Evolutionary conservation across 1,284 basidiomycete genomes (phyloP).

Genomic region (Ustilago tritici): DNA sequence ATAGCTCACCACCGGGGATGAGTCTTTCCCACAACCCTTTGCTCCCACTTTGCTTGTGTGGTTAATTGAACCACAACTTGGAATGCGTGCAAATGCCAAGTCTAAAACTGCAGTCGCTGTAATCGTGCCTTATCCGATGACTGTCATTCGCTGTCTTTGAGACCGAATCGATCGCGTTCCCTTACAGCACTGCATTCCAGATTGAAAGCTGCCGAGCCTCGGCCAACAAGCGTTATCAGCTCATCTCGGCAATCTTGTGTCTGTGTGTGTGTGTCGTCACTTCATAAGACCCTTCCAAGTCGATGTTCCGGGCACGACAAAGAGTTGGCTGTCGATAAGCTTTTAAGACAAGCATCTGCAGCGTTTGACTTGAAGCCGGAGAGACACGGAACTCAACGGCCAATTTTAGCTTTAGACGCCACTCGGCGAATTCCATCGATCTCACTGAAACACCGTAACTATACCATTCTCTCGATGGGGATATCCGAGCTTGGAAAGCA

Average conservation of each 20-base stretch:
- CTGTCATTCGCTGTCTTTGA: conserved; percentile 1
- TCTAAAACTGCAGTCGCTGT: background rate
- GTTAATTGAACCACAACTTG: background rate
- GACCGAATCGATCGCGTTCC: background rate
- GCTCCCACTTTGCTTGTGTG: conserved; percentile 3
- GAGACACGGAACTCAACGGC: background rate
- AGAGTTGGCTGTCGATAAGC: background rate
- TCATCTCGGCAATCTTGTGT: background rate
- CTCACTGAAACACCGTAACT: background rate
- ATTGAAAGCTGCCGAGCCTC: background rate
- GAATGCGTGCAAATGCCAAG: background rate
- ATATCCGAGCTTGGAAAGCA: background rate
- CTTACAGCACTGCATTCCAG: background rate
- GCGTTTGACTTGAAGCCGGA: background rate
- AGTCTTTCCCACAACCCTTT: background rate
- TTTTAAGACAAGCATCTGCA: background rate
- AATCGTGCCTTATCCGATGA: conserved; percentile 4
- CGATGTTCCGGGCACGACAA: background rate
- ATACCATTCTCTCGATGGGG: background rate
- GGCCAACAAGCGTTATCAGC: background rate
- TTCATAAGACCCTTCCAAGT: background rate
- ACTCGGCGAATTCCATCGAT: background rate
- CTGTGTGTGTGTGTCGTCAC: background rate
- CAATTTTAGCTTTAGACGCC: background rate
- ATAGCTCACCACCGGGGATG: background rate